Percentiles rank a stretch among this genome's conserved stretches.
Evolutionary conservation across 140 eudicot genomes (phyloP).

Genomic region (Senecio squalidus): DNA sequence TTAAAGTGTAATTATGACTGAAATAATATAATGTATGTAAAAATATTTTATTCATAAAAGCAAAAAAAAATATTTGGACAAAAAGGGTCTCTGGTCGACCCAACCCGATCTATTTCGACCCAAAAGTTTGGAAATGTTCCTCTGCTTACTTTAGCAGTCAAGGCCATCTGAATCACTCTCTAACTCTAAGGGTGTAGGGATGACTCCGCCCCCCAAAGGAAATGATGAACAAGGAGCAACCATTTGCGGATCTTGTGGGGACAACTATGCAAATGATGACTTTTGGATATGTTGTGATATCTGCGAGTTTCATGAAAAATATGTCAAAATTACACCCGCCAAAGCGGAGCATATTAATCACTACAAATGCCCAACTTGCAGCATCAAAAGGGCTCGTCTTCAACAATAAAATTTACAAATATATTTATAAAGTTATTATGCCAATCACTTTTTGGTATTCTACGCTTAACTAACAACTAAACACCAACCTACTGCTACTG

Average conservation of each 20-base stretch:
- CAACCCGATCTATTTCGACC: too few relatives aligned
- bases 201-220: constrained; percentile 37
- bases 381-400: constrained; percentile 62
- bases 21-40: too few relatives aligned
- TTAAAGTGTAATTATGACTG: too few relatives aligned
- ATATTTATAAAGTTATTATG: background rate
- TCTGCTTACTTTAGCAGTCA: constrained; percentile 28
- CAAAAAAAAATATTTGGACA: background rate
- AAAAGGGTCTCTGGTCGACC: background rate
- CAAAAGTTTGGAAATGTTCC: background rate
- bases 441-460: background rate
- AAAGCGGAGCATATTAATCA: constrained; percentile 90
- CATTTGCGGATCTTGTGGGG: constrained; percentile 77
- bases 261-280: constrained; percentile 52
- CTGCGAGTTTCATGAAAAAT: constrained; percentile 86
- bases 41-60: too few relatives aligned
- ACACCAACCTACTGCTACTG: background rate
- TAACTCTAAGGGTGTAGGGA: constrained; percentile 21
- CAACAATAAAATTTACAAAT: constrained; percentile 14
- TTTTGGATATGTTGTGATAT: constrained; percentile 88
- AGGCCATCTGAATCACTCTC: constrained; percentile 31
- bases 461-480: background rate
- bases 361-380: constrained; percentile 83
- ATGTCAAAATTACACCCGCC: constrained; percentile 86
- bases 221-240: constrained; percentile 70